These are phyloP conservation scores for Pseudocercospora eumusae DNA, from an alignment of 2,329 filamentous ascomycete genomes.

Conservation along the genomic window DNA sequence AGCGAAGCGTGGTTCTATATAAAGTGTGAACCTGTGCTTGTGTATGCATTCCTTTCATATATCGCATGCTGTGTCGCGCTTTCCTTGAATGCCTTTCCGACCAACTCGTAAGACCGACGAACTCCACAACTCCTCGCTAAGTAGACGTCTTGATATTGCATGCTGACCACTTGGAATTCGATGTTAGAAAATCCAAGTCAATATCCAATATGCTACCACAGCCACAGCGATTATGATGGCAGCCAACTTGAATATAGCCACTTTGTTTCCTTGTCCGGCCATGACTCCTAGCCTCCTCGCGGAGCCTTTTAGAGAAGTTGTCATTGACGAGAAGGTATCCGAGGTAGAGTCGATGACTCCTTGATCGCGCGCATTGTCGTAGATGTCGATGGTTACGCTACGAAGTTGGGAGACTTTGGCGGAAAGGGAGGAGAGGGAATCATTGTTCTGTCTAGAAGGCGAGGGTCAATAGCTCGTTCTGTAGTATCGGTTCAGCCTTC, in stretches of 20 bases:
- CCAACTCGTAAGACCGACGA: neutral
- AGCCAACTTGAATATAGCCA: constrained; percentile 85
- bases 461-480: constrained; percentile 9
- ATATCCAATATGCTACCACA: constrained; percentile 73
- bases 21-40: neutral
- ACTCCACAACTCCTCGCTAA: constrained; percentile 5
- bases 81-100: neutral
- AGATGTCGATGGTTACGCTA: constrained; percentile 94
- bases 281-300: constrained; percentile 81
- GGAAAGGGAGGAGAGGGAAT: constrained; percentile 85
- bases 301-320: constrained; percentile 78
- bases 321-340: constrained; percentile 89
- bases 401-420: constrained; percentile 89
- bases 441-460: constrained; percentile 76
- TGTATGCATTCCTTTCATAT: neutral
- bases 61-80: neutral
- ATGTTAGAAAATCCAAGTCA: constrained; percentile 37
- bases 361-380: constrained; percentile 89
- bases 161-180: neutral
- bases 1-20: neutral
- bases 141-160: neutral
- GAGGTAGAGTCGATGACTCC: constrained; percentile 83
- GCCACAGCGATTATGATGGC: constrained; percentile 75
- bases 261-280: constrained; percentile 86
- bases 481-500: constrained; percentile 20